Percentiles rank a stretch among this genome's conserved stretches.
phyloP scores from a whole-genome alignment of 306 rosid genomes.

The Styphnolobium japonicum region DNA sequence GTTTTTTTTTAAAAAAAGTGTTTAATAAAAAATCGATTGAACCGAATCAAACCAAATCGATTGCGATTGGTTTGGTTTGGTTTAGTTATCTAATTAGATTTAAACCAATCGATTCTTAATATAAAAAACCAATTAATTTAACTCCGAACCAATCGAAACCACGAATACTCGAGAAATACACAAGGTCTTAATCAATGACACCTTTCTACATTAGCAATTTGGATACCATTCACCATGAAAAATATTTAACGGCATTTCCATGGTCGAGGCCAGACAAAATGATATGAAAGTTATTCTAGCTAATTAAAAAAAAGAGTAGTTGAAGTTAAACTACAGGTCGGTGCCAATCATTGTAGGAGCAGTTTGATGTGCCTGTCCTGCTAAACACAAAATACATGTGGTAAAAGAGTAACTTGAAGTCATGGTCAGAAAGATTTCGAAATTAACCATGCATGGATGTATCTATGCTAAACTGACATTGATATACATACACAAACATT shows the following conservation, averaged over 20 bases:
- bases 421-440: not conserved
- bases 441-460: not conserved
- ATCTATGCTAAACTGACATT: not conserved
- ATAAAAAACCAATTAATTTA: too few relatives aligned
- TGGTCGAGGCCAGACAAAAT: not conserved
- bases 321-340: slow-evolving; percentile 12
- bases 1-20: too few relatives aligned
- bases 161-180: not conserved
- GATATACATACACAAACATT: slow-evolving; percentile 10
- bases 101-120: too few relatives aligned
- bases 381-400: slow-evolving; percentile 4
- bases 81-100: too few relatives aligned
- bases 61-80: too few relatives aligned
- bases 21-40: too few relatives aligned
- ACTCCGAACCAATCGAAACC: too few relatives aligned
- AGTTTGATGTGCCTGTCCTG: slow-evolving; percentile 22
- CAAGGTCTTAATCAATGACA: not conserved
- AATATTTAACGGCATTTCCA: not conserved
- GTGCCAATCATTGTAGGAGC: slow-evolving; percentile 28
- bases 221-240: not conserved
- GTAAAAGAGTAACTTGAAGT: not conserved
- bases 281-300: not conserved
- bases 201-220: not conserved
- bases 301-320: not conserved
- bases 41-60: too few relatives aligned